Percentiles rank a stretch among this genome's conserved stretches.
Conservation (phyloP, 352 stramenopile genomes). For the Globisporangium lucens region DNA sequence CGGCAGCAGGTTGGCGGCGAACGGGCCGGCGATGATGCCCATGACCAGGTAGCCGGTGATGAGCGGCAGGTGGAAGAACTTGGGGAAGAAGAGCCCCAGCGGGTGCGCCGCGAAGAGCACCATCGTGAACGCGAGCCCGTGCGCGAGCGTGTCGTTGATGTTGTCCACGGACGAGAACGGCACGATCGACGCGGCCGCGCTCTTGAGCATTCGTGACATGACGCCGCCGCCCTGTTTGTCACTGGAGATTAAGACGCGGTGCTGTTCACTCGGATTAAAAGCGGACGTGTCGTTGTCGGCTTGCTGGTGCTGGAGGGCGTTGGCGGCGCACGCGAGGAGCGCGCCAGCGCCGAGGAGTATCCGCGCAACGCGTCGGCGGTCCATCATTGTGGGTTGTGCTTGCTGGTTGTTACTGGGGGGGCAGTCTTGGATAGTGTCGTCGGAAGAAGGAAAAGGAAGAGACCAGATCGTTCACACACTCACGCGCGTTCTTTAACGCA, state of each 20-base stretch:
- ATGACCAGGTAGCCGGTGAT: slow-evolving; percentile 68
- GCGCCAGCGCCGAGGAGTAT: slow-evolving; percentile 4
- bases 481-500: neutral
- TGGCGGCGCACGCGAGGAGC: neutral
- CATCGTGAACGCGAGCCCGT: slow-evolving; percentile 49
- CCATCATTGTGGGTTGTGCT: neutral
- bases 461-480: neutral
- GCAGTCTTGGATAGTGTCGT: neutral
- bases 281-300: neutral
- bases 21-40: slow-evolving; percentile 52
- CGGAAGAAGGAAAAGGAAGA: neutral
- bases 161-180: slow-evolving; percentile 43
- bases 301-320: neutral
- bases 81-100: slow-evolving; percentile 56
- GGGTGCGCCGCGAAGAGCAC: slow-evolving; percentile 55
- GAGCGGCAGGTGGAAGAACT: slow-evolving; percentile 50
- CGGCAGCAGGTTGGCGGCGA: slow-evolving; percentile 47
- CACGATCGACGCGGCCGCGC: slow-evolving; percentile 26
- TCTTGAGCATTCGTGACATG: slow-evolving; percentile 15
- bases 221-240: neutral
- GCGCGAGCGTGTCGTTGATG: slow-evolving; percentile 42
- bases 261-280: neutral
- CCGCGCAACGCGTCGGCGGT: neutral
- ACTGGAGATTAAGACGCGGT: slow-evolving; percentile 5
- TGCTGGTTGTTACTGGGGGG: neutral